phyloP scores from a whole-genome alignment of 257 asterid genomes.

The Ajuga chamaepitys region DNA sequence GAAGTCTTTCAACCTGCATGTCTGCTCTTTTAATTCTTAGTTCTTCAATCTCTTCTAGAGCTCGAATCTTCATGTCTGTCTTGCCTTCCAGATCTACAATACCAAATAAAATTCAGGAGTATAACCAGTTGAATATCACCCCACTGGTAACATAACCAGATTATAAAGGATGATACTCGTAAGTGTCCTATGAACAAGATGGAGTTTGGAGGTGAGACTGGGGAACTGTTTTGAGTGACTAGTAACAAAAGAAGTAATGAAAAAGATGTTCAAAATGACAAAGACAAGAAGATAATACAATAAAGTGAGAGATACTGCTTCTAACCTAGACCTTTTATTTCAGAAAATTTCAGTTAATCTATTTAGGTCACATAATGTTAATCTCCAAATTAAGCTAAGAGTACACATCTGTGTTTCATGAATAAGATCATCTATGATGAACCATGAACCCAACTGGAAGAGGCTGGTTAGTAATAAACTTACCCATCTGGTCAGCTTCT shows the following conservation, averaged over 20 bases:
- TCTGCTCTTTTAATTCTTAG: constrained; percentile 89
- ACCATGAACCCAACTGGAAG: not conserved
- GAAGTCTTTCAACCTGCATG: constrained; percentile 56
- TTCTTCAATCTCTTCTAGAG: constrained; percentile 83
- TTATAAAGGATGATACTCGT: not conserved
- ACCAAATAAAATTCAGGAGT: constrained; percentile 8
- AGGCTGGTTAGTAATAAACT: constrained; percentile 2
- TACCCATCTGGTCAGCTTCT: constrained; percentile 75
- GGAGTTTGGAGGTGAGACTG: not conserved
- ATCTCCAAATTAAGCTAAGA: not conserved
- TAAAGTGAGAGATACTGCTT: not conserved
- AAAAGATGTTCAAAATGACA: not conserved
- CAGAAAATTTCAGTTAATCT: not conserved
- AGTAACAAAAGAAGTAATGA: not conserved
- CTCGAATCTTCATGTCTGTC: constrained; percentile 89
- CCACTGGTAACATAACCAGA: constrained; percentile 5
- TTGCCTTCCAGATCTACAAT: constrained; percentile 84
- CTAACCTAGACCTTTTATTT: not conserved
- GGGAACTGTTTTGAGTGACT: not conserved
- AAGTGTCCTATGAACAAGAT: not conserved
- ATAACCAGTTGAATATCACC: constrained; percentile 13
- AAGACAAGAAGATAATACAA: not conserved
- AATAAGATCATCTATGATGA: not conserved
- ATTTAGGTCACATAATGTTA: not conserved
- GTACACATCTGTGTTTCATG: not conserved